Conservation (phyloP, 176 grass and related monocot species). For the Musa itinerans region DNA sequence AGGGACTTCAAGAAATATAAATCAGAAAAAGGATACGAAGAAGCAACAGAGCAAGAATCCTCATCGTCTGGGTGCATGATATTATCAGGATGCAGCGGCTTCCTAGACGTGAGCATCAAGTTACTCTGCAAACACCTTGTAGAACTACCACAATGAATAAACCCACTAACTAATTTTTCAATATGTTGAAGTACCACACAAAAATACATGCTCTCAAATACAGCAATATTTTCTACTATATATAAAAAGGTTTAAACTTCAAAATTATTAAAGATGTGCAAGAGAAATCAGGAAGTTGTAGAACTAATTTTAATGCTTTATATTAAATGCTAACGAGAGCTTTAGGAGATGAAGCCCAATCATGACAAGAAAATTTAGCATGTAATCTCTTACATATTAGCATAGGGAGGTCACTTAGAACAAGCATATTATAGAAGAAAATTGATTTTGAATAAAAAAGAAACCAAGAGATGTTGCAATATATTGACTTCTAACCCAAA, state of each 20-base stretch:
- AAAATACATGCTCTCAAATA: neutral
- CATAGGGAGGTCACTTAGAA: neutral
- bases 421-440: neutral
- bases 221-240: neutral
- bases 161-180: no score
- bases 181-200: neutral
- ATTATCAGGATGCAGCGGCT: slow-evolving; percentile 33
- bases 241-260: neutral
- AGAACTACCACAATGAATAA: neutral
- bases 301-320: neutral
- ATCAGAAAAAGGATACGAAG: slow-evolving; percentile 62
- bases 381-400: neutral
- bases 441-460: neutral
- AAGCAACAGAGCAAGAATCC: slow-evolving; percentile 56
- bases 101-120: slow-evolving; percentile 25
- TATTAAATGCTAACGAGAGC: no score
- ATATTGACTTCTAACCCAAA: neutral
- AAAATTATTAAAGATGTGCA: neutral
- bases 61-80: slow-evolving; percentile 38
- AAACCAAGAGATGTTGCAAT: neutral
- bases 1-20: slow-evolving; percentile 4
- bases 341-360: no score
- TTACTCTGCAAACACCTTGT: slow-evolving; percentile 26
- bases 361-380: neutral
- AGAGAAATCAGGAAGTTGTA: neutral